Base-by-base conservation (phyloP, 768 basidiomycete genomes). In the Cubamyces sp. region DNA sequence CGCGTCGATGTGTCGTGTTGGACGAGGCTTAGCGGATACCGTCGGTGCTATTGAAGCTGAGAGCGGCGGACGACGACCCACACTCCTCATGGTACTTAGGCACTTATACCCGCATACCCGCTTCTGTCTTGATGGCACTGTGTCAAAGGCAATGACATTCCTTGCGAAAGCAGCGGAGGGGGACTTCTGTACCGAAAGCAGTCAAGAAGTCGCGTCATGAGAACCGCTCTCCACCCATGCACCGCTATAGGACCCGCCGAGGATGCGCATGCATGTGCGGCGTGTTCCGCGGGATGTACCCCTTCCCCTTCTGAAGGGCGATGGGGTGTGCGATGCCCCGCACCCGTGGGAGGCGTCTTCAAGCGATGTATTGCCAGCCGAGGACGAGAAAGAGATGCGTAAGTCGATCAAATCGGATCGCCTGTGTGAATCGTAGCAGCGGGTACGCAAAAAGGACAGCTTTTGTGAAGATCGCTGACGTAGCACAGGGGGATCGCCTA, bases 391-490 rank as follows among this genome's bases (percentile, higher is more conserved):
- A 19, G 28, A 19, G 30, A n/a, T 34, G 49, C 49, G 49, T 51
- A 51, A n/a, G 49, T 51, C 49, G 49, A 51, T 51, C 49, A 51
- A 34, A 34, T 19, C 49, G 49, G 49, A 34, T 19, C 6, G 49
- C 3, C 30, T 37, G 28, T 19, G 12, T 11, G 34, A 34, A 34
- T 34, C 11, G 9, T 34, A 34, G 34, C 34, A 34, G 11, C 9
- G 34, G 34, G 34, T 11, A 34, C 34, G 34, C 1, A 9, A 34
- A 9, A 34, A 6, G 34, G 11, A 34, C 9, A 11, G 9, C 4
- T 6, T 34, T 34, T 5, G 34, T 5, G 34, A 34, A 34, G 34
- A 34, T 34, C 34, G 34, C 34, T 11, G 34, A 34, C 34, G 34
- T 5, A 11, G 6, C 34, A 34, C 1, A 1, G 1, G 34, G 4